These are phyloP conservation scores for Dalbergia oliveri DNA, from an alignment of 306 rosid species.

Conservation along the genomic window DNA sequence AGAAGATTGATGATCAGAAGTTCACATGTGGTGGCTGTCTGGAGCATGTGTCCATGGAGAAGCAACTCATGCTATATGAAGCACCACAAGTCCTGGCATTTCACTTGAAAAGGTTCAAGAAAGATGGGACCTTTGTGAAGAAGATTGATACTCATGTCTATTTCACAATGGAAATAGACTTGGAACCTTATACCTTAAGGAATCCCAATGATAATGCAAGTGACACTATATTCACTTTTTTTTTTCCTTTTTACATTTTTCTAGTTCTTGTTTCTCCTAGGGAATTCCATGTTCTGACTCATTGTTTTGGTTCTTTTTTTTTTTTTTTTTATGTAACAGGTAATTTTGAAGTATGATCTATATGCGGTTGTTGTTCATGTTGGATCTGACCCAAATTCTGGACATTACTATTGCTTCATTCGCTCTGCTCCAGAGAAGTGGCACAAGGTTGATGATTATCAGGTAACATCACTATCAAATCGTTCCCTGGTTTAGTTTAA, in stretches of 20 bases:
- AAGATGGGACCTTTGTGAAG: constrained; percentile 45
- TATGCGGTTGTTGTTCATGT: constrained; percentile 70
- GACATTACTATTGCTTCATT: constrained; percentile 70
- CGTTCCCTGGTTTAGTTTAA: background rate
- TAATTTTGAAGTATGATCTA: constrained; percentile 61
- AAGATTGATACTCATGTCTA: constrained; percentile 63
- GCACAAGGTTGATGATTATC: constrained; percentile 64
- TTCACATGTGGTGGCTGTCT: constrained; percentile 62
- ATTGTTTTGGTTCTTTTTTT: background rate
- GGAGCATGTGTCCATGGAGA: constrained; percentile 60
- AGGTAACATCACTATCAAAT: constrained; percentile 50
- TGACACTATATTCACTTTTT: background rate
- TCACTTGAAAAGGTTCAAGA: constrained; percentile 70
- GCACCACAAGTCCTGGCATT: constrained; percentile 60
- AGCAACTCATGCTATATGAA: constrained; percentile 61
- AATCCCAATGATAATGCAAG: constrained; percentile 50
- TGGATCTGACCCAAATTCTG: constrained; percentile 61
- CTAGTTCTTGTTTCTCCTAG: background rate
- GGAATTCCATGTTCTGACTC: background rate
- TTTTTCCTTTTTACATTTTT: background rate
- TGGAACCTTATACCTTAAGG: constrained; percentile 53
- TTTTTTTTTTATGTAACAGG: constrained; percentile 47
- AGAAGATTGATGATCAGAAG: constrained; percentile 57
- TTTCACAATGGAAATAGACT: constrained; percentile 62
- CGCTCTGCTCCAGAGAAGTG: constrained; percentile 65